phyloP scores from a whole-genome alignment of 768 basidiomycete species.

The Leccinum uliginosum region DNA sequence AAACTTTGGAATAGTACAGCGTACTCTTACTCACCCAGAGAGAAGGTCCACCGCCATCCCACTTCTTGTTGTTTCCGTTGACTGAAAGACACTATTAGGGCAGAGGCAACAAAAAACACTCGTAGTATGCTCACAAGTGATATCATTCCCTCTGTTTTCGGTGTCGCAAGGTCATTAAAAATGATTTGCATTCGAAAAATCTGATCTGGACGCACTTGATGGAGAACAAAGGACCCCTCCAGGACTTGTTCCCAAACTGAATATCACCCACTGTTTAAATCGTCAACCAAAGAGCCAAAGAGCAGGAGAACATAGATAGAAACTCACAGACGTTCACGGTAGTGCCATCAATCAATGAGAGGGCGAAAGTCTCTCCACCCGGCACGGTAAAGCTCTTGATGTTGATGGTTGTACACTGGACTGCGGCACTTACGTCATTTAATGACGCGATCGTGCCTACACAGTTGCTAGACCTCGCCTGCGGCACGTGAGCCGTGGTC shows the following conservation, averaged over 20 bases:
- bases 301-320: neutral
- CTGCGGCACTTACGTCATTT: slow-evolving; percentile 46
- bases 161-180: neutral
- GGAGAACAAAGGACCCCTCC: slow-evolving; percentile 53
- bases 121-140: slow-evolving; percentile 41
- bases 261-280: slow-evolving; percentile 49
- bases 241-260: slow-evolving; percentile 46
- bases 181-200: neutral
- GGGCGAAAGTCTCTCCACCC: slow-evolving; percentile 45
- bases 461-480: slow-evolving; percentile 25
- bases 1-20: neutral
- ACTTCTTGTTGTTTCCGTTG: slow-evolving; percentile 39
- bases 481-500: slow-evolving; percentile 13
- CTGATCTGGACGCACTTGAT: slow-evolving; percentile 35
- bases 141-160: slow-evolving; percentile 38
- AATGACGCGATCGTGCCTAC: slow-evolving; percentile 54
- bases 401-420: slow-evolving; percentile 53
- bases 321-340: slow-evolving; percentile 55
- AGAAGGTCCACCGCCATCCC: slow-evolving; percentile 40
- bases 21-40: slow-evolving; percentile 35
- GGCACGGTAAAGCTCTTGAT: slow-evolving; percentile 56
- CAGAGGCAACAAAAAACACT: neutral
- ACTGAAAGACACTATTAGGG: slow-evolving; percentile 10
- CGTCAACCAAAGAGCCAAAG: neutral
- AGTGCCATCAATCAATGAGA: slow-evolving; percentile 43